Percentiles rank a stretch among this genome's conserved stretches.
phyloP scores from a whole-genome alignment of 495 filamentous ascomycete species.

The Jackrogersella multiformis region DNA sequence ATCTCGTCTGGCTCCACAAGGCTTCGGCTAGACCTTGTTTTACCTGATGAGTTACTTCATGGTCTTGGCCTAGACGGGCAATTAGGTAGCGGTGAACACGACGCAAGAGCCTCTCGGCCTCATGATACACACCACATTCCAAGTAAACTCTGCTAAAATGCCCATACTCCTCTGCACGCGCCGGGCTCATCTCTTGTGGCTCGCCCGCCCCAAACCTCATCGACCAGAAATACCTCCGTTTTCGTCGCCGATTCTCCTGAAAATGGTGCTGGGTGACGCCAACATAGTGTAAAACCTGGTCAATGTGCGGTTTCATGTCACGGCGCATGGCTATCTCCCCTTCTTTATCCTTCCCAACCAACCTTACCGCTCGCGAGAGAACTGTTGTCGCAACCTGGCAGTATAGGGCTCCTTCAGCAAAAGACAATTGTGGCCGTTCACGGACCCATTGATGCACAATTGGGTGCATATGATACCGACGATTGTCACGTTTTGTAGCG shows the following conservation, averaged over 20 bases:
- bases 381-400: constrained; percentile 45
- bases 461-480: constrained; percentile 54
- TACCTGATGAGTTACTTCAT: not conserved
- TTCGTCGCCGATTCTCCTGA: not conserved
- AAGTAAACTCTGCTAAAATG: constrained; percentile 50
- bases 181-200: constrained; percentile 39
- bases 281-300: constrained; percentile 36
- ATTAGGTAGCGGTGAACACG: constrained; percentile 34
- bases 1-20: no score
- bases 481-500: no score
- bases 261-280: not conserved
- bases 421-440: constrained; percentile 47
- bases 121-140: constrained; percentile 42
- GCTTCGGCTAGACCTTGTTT: no score
- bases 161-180: no score
- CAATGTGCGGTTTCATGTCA: constrained; percentile 45
- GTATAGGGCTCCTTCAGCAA: constrained; percentile 52
- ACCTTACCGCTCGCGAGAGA: constrained; percentile 39
- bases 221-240: not conserved
- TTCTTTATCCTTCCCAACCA: constrained; percentile 7
- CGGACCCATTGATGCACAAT: constrained; percentile 54
- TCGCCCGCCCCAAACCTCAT: constrained; percentile 6
- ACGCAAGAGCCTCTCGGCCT: constrained; percentile 26
- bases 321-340: constrained; percentile 23
- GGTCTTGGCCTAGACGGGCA: not conserved